Conservation (phyloP, 2,329 filamentous ascomycete genomes). For the Laburnicola sp. region DNA sequence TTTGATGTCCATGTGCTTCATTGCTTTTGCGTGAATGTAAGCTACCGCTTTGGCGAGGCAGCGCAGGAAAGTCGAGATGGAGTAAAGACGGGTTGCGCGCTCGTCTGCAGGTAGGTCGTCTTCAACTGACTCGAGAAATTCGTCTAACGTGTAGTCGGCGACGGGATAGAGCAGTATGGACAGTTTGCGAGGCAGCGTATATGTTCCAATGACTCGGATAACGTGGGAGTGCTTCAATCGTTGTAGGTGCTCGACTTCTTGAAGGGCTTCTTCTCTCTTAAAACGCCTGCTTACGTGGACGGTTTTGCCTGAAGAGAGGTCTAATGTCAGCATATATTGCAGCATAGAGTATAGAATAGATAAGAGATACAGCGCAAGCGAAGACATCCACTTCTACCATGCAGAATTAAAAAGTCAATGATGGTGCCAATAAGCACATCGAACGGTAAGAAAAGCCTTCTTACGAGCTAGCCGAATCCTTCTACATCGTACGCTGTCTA, state of each 20-base stretch:
- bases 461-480: constrained; percentile 15
- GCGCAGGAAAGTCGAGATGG: not conserved
- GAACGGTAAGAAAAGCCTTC: not conserved
- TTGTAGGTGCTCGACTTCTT: constrained; percentile 23
- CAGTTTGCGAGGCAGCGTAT: constrained; percentile 12
- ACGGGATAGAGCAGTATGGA: constrained; percentile 24
- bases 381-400: too few species aligned
- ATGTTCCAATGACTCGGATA: constrained; percentile 22
- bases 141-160: constrained; percentile 20
- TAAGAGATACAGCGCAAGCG: too few species aligned
- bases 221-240: constrained; percentile 21
- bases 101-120: not conserved
- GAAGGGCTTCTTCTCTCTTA: constrained; percentile 18
- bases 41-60: constrained; percentile 19
- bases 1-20: constrained; percentile 32
- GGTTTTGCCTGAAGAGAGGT: constrained; percentile 17
- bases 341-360: too few species aligned
- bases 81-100: constrained; percentile 2
- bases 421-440: too few species aligned
- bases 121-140: constrained; percentile 14
- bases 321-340: constrained; percentile 5
- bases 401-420: too few species aligned
- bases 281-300: constrained; percentile 12
- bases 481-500: constrained; percentile 23
- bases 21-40: constrained; percentile 18